Base-by-base conservation (phyloP, 805 yeast genomes). In the Kodamaea kakaduensis region DNA sequence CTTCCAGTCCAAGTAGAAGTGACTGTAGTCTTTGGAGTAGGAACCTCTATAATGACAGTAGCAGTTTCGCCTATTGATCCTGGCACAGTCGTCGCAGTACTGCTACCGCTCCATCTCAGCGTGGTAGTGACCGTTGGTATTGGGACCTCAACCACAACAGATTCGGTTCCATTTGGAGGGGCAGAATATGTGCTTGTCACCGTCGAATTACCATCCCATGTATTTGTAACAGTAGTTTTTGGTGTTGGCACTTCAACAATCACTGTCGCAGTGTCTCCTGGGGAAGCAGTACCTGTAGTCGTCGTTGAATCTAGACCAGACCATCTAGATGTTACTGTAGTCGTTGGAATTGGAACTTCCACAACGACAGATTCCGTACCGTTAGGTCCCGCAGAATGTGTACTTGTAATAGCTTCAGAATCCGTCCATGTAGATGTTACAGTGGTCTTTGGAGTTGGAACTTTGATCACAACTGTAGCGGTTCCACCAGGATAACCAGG, bases 301-400 rank as follows among this genome's bases (percentile, higher is more conserved):
- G 24, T n/a, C 4, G 23, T 14, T 4, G 20, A 5, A 17, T 16
- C 5, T 7, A n/a, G 10, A n/a, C 24, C 27, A 6, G 31, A 19
- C 16, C 30, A 31, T 10, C 41, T 29, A 17, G 10, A 25, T n/a
- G 26, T 31, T 4, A 20, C 21, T n/a, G 34, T 31, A 14, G n/a
- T 13, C 8, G 40, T 19, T 31, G 26, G 34, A 15, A 32, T 35
- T 13, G 50, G 50, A 14, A 44, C 32, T 13, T 41, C 41, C 5
- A 46, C 37, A 2, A 38, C 19, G 3, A 44, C 45, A 3, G 50
- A 37, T 15, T 29, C 44, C 9, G 25, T 42, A n/a, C 29, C 43
- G 6, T 44, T 47, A 10, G 27, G 30, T 5, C 9, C 18, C 3
- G 32, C 33, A 3, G n/a, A n/a, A n/a, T n/a, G n/a, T 13, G 42